Evolutionary conservation across 257 asterid genomes (phyloP), one percentile per base, ranked within the genome.

Genomic region (Solanum sejunctum): DNA sequence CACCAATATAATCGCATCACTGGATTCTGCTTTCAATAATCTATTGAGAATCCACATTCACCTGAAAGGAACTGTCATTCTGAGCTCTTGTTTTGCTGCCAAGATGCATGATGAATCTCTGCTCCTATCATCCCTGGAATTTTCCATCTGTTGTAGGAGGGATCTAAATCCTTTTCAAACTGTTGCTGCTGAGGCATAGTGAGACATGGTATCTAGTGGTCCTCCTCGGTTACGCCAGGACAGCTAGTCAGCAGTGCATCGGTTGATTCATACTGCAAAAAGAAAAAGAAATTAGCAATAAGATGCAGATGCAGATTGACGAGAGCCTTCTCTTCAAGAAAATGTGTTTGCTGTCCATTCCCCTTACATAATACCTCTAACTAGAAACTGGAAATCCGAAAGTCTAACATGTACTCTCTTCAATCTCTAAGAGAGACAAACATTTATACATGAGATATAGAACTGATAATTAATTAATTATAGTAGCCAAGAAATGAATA

Each of bases 191-290:
- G 41, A 77, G 17, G 82, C 63, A 73, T 47, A 67, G 12, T 49
- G 71, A 67, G 55, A 23, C 13, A 45, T 41, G 69, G 1, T 84
- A 71, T 86, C 89, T 91, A 94, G 88, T 95, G 99, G 87, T 94
- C 98, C 58, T 95, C 98, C 90, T 97, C 99, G 32, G 86, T 87
- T 81, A 93, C 86, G 45, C 99, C 98, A 23, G 97, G 98, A 89
- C 98, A 95, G 86, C 88, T 80, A 78, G 93, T 90, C 84, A 56
- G 57, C 49, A 96, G 93, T 45, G 89, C 88, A 60, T 95, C 97
- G 86, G 75, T 51, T 18, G 97, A 89, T 61, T 97, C 98, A 17
- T 96, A 95, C 98, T 96, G 91, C 41, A 43, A 88, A 89, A 84
- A 82, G 39, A 26, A 63, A 54, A 81, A 83, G 82, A 82, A 56